phyloP scores from a whole-genome alignment of 495 filamentous ascomycete species.

The Paragyromitra xinjiangensis region DNA sequence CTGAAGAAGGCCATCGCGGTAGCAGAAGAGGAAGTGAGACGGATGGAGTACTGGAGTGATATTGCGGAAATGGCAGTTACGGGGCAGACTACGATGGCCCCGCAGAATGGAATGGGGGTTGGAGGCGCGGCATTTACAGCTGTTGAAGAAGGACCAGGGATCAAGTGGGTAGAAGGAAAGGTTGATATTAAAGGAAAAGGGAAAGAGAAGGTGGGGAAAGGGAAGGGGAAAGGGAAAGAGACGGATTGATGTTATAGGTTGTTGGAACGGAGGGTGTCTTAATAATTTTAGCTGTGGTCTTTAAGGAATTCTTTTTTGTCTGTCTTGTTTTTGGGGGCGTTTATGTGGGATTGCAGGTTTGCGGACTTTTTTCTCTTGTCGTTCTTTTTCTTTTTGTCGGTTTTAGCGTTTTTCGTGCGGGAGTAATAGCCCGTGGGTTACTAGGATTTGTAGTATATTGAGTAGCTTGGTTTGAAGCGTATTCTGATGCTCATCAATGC shows the following conservation, averaged over 20 bases:
- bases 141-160: slow-evolving; percentile 11
- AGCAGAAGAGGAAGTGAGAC: slow-evolving; percentile 73
- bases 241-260: background rate
- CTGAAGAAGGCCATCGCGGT: slow-evolving; percentile 67
- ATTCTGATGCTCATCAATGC: background rate
- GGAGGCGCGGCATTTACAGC: background rate
- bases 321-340: slow-evolving; percentile 2
- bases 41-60: slow-evolving; percentile 79
- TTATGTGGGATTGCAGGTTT: background rate
- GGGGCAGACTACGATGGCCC: slow-evolving; percentile 64
- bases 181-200: slow-evolving; percentile 20
- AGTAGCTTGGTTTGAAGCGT: background rate
- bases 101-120: slow-evolving; percentile 53
- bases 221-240: background rate
- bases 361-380: background rate
- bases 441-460: background rate
- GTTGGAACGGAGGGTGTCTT: background rate
- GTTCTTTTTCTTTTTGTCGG: background rate
- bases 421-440: background rate
- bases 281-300: background rate
- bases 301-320: background rate
- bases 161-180: slow-evolving; percentile 10
- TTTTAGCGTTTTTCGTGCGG: background rate
- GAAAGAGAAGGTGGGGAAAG: background rate
- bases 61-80: slow-evolving; percentile 66